Conservation (phyloP, 202 grass and related monocot genomes). For the Miscanthus sacchariflorus region DNA sequence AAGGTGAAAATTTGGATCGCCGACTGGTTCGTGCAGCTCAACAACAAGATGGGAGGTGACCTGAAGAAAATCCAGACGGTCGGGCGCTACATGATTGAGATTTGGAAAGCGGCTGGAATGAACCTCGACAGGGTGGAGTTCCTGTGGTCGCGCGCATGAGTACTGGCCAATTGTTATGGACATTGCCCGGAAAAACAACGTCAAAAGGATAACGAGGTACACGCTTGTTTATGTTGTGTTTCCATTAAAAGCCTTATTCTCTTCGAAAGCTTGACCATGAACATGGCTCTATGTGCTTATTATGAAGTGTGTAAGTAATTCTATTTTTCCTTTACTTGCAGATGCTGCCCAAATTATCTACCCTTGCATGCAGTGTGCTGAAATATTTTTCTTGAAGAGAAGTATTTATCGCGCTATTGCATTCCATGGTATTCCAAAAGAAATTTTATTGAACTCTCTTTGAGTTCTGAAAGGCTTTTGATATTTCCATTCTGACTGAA, state of each 20-base stretch:
- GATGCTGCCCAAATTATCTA: too few species aligned
- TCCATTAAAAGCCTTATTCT: neutral
- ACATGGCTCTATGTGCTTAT: neutral
- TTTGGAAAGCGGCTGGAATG: conserved; percentile 89
- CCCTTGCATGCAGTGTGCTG: too few species aligned
- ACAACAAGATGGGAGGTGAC: conserved; percentile 89
- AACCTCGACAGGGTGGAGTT: conserved; percentile 71
- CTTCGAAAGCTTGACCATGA: neutral
- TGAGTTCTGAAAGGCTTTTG: too few species aligned
- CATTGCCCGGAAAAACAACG: conserved; percentile 70
- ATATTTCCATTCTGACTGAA: too few species aligned
- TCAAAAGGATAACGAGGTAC: conserved; percentile 68
- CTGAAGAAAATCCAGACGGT: conserved; percentile 74
- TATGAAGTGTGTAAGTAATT: neutral
- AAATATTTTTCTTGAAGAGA: too few species aligned
- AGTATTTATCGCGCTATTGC: neutral
- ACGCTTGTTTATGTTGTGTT: conserved; percentile 1
- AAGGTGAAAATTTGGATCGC: conserved; percentile 83
- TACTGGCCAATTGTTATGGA: conserved; percentile 94
- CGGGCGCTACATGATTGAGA: conserved; percentile 79
- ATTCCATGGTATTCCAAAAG: neutral
- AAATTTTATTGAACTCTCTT: neutral
- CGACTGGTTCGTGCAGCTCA: conserved; percentile 82
- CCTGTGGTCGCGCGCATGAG: conserved; percentile 72
- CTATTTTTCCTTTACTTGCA: conserved; percentile 8